A percentile compares a stretch with the other conserved stretches of the same genome.
Evolutionary conservation across 179 eudicot genomes (phyloP).

Genomic region (Vitellaria paradoxa): DNA sequence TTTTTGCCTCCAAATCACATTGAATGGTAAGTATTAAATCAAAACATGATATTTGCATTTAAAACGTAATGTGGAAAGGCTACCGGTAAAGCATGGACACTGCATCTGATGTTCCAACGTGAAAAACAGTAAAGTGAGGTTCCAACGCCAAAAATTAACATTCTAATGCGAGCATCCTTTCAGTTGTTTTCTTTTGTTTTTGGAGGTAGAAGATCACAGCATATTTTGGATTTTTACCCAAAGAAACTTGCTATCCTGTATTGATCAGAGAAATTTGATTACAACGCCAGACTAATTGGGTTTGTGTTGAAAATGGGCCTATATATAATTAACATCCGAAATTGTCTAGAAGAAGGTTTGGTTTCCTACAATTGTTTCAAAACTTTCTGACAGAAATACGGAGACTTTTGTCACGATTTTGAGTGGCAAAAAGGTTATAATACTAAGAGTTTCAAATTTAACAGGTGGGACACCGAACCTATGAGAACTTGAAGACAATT

Average conservation of each 20-base stretch:
- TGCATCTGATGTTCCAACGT: too few species aligned
- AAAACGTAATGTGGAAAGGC: too few species aligned
- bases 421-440: constrained; percentile 1
- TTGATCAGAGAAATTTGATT: neutral
- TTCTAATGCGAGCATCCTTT: too few species aligned
- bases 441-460: neutral
- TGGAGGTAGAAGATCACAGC: neutral
- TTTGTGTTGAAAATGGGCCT: neutral
- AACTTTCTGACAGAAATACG: neutral
- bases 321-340: neutral
- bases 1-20: too few species aligned
- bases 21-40: too few species aligned
- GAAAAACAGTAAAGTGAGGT: too few species aligned
- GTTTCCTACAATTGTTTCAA: neutral
- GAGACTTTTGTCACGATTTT: neutral
- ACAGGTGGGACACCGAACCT: constrained; percentile 90
- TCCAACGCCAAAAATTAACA: too few species aligned
- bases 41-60: too few species aligned
- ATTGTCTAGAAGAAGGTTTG: constrained; percentile 25
- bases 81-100: too few species aligned
- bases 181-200: neutral
- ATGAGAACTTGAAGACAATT: constrained; percentile 70
- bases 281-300: neutral
- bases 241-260: neutral
- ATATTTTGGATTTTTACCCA: neutral